phyloP scores from a whole-genome alignment of 2,329 filamentous ascomycete species.

The Thyridium curvatum region DNA sequence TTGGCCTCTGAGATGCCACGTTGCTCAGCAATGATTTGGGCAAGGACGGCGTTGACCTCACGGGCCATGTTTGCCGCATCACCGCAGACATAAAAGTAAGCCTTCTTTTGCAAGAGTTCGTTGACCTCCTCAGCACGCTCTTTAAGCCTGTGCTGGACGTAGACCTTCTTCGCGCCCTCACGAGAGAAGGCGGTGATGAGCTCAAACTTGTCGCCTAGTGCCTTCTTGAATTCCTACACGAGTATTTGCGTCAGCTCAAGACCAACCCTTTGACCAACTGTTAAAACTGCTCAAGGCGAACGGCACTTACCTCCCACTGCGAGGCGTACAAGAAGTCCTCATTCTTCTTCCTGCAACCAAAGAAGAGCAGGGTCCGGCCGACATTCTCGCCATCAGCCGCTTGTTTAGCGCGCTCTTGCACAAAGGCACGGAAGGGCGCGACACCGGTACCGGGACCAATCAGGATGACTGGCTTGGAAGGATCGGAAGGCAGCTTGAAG shows the following conservation, averaged over 20 bases:
- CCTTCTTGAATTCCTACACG: constrained; percentile 71
- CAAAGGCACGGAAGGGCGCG: constrained; percentile 89
- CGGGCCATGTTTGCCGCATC: constrained; percentile 96
- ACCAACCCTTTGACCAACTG: not conserved
- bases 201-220: constrained; percentile 82
- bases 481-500: constrained; percentile 97
- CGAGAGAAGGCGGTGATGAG: constrained; percentile 95
- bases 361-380: constrained; percentile 86
- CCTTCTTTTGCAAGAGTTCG: constrained; percentile 76
- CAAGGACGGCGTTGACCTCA: constrained; percentile 83
- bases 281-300: not conserved
- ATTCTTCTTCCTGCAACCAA: constrained; percentile 79
- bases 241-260: constrained; percentile 6
- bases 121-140: constrained; percentile 81
- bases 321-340: constrained; percentile 91
- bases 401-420: constrained; percentile 86
- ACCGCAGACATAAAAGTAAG: constrained; percentile 96
- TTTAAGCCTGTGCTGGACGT: constrained; percentile 89
- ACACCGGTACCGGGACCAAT: constrained; percentile 95
- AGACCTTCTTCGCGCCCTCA: constrained; percentile 80
- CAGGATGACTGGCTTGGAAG: constrained; percentile 90
- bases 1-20: constrained; percentile 77
- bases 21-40: constrained; percentile 79
- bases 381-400: constrained; percentile 75
- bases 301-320: constrained; percentile 78